These are phyloP conservation scores for Penicillium sp. DNA, from an alignment of 2,329 filamentous ascomycete genomes.

Conservation along the genomic window DNA sequence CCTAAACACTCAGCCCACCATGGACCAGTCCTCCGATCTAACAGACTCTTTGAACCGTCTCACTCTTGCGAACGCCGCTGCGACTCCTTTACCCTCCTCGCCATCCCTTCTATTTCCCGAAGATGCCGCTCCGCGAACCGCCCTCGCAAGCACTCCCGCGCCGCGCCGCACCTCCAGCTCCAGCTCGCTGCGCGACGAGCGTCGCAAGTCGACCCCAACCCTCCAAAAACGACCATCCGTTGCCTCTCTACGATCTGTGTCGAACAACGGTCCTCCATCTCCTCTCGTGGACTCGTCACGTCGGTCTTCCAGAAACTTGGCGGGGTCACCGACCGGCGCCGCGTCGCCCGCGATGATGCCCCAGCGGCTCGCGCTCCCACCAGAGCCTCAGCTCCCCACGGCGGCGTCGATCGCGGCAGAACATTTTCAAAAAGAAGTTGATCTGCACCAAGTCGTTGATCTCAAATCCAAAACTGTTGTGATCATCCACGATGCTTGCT, in stretches of 20 bases:
- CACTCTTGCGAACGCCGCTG: conserved; percentile 23
- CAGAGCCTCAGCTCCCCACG: conserved; percentile 38
- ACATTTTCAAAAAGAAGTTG: conserved; percentile 69
- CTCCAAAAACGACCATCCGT: conserved; percentile 40
- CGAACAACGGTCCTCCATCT: conserved; percentile 28
- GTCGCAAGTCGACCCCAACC: conserved; percentile 33
- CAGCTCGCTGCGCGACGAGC: conserved; percentile 38
- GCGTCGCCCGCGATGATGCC: conserved; percentile 27
- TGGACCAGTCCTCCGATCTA: conserved; percentile 17
- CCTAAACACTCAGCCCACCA: conserved; percentile 14
- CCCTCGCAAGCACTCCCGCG: conserved; percentile 18
- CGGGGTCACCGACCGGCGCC: conserved; percentile 24
- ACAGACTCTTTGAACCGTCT: conserved; percentile 29
- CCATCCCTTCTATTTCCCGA: conserved; percentile 28
- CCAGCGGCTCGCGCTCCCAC: conserved; percentile 23
- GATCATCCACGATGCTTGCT: conserved; percentile 88
- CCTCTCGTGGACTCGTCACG: conserved; percentile 34
- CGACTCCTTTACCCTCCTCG: conserved; percentile 27
- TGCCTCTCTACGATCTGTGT: conserved; percentile 37
- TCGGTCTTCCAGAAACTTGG: conserved; percentile 33
- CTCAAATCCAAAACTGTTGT: conserved; percentile 66
- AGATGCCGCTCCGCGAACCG: conserved; percentile 21
- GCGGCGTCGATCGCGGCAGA: conserved; percentile 61
- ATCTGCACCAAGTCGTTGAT: conserved; percentile 54
- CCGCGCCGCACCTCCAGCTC: conserved; percentile 36